Base-by-base conservation (phyloP, 805 yeast genomes). In the Kockiozyma suomiensis region DNA sequence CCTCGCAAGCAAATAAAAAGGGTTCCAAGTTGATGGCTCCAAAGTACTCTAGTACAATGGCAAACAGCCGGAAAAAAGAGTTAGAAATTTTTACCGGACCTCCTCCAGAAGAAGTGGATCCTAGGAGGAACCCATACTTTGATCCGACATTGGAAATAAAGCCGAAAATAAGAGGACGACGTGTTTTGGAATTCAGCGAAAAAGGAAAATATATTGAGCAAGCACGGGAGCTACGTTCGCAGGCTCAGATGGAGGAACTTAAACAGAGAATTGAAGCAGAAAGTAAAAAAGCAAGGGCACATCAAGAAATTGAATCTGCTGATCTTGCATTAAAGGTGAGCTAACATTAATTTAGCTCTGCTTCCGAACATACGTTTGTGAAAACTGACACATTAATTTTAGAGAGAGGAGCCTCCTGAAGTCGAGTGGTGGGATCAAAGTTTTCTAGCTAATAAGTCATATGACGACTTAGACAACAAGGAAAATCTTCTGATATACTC, bases 391-490 rank as follows among this genome's bases (percentile, higher is more conserved):
- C 12, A 19, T 37, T 48, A 12, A 10, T 47, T 41, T 37, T 5
- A 54, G 58, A 25, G 43, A 26, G 70, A 69, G 0, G 69, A 61
- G 19, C 91, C 92, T 0, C 96, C 96, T 0, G 62, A 58, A 1
- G 73, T 85, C 1, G 97, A 91, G 72, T 90, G 97, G 97, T 93
- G 97, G 97, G 97, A 93, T 74, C 71, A 74, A 55, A 83, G 83
- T 1, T 81, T 83, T 50, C 66, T 87, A 1, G 74, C 74, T 38
- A 77, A 73, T 54, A 79, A 77, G 28, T 66, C 67, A 0, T 74
- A 77, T 25, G 66, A 67, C 13, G 64, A 58, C 17, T 26, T 57
- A 28, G 68, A 64, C 19, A 64, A 62, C 21, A 65, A 64, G 23
- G 62, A 64, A 12, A 66, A 49, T 15, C 30, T 64, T 8, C 67